phyloP scores from a whole-genome alignment of 2,329 filamentous ascomycete genomes.

The Botryotinia convoluta region DNA sequence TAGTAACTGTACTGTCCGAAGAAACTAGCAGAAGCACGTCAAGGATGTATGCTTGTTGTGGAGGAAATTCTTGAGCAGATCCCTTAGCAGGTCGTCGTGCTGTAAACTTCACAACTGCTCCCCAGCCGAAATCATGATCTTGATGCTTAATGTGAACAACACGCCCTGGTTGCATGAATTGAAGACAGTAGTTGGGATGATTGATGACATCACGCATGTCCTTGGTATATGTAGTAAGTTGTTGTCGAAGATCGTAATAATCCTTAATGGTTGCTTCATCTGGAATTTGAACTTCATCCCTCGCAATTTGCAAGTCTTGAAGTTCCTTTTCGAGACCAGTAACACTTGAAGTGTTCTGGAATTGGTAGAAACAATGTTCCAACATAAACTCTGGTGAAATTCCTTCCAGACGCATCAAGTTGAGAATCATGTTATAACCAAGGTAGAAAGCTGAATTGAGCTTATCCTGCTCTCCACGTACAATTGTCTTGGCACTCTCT shows the following conservation, averaged over 20 bases:
- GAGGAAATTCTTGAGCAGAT: constrained; percentile 62
- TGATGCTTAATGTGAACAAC: constrained; percentile 80
- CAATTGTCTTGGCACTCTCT: constrained; percentile 87
- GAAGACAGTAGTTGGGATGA: constrained; percentile 80
- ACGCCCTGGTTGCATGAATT: constrained; percentile 84
- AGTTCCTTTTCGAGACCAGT: constrained; percentile 81
- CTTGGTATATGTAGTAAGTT: constrained; percentile 76
- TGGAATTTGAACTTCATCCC: constrained; percentile 70
- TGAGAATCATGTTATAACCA: constrained; percentile 99
- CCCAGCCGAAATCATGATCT: constrained; percentile 89
- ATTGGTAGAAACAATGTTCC: constrained; percentile 97
- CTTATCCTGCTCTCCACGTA: constrained; percentile 93
- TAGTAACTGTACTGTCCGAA: constrained; percentile 49
- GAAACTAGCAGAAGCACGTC: constrained; percentile 74
- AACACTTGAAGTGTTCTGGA: constrained; percentile 90
- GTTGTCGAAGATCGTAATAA: constrained; percentile 86
- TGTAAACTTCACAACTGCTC: constrained; percentile 74
- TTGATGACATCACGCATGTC: constrained; percentile 92
- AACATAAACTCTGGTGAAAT: constrained; percentile 98
- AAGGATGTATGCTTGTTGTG: constrained; percentile 77
- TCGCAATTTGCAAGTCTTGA: constrained; percentile 71
- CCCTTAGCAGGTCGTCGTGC: constrained; percentile 64
- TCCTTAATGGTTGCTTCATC: constrained; percentile 90
- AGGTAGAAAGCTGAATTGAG: constrained; percentile 97
- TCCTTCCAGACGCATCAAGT: constrained; percentile 95